Percentiles rank a stretch among this genome's conserved stretches.
Evolutionary conservation across 495 filamentous ascomycete genomes (phyloP).

Genomic region (Corynascus novoguineensis): DNA sequence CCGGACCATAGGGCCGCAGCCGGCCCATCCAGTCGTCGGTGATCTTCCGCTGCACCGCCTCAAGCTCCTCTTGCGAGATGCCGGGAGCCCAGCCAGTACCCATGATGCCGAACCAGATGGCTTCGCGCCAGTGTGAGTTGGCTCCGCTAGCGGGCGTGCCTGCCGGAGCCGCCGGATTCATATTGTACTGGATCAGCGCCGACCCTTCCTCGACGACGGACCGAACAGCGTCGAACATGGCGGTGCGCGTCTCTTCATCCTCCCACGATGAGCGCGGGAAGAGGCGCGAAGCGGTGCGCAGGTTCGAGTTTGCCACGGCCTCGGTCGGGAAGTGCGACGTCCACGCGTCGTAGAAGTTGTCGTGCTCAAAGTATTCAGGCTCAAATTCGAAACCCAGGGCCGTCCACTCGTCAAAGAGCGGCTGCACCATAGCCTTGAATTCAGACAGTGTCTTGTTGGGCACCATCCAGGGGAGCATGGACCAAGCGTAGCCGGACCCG

Average conservation of each 20-base stretch:
- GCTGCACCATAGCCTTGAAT: slow-evolving; percentile 30
- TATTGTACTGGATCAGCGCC: slow-evolving; percentile 23
- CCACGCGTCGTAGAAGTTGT: slow-evolving; percentile 22
- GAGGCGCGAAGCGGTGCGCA: slow-evolving; percentile 38
- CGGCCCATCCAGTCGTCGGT: slow-evolving; percentile 26
- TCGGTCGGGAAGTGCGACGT: slow-evolving; percentile 17
- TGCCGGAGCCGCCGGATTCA: slow-evolving; percentile 13
- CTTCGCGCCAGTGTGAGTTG: slow-evolving; percentile 25
- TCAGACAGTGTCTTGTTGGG: slow-evolving; percentile 18
- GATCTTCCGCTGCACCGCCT: slow-evolving; percentile 16
- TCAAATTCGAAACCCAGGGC: slow-evolving; percentile 31
- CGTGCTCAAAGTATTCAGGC: slow-evolving; percentile 20
- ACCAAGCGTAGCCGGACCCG: slow-evolving; percentile 12
- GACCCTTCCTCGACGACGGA: slow-evolving; percentile 19
- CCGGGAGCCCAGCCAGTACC: slow-evolving; percentile 12
- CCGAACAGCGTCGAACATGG: slow-evolving; percentile 21
- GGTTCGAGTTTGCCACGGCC: slow-evolving; percentile 19
- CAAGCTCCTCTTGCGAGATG: slow-evolving; percentile 6
- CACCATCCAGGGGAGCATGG: slow-evolving; percentile 22
- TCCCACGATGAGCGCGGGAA: slow-evolving; percentile 27
- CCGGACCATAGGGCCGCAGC: slow-evolving; percentile 22
- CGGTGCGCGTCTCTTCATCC: slow-evolving; percentile 16
- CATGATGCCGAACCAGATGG: slow-evolving; percentile 16
- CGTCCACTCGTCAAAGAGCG: slow-evolving; percentile 37
- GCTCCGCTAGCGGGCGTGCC: slow-evolving; percentile 14